A percentile compares a stretch with the other conserved stretches of the same genome.
phyloP scores from a whole-genome alignment of 2,329 filamentous ascomycete genomes.

The Penicillium sp. region DNA sequence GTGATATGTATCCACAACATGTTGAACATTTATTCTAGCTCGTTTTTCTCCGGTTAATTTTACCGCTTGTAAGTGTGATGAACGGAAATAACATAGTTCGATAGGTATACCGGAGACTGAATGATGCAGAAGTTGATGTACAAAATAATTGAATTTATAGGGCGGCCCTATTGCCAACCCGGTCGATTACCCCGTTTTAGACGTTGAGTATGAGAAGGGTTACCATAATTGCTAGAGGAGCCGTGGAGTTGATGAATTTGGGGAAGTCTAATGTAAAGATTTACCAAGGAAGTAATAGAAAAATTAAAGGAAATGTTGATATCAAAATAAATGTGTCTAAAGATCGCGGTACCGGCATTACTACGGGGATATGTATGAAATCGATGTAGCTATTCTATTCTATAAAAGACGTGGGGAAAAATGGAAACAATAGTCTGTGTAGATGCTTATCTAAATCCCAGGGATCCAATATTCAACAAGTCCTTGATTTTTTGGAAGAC shows the following conservation, averaged over 20 bases:
- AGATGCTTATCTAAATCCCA: not conserved
- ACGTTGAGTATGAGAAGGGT: constrained; percentile 39
- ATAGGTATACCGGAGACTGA: no score
- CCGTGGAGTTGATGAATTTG: not conserved
- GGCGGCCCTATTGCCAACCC: constrained; percentile 11
- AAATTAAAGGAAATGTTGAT: not conserved
- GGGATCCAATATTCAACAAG: not conserved
- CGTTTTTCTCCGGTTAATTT: not conserved
- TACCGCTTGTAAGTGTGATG: not conserved
- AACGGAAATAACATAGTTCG: not conserved
- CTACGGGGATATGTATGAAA: not conserved
- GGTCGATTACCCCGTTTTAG: constrained; percentile 31
- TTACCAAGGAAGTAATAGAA: not conserved
- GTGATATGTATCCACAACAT: not conserved
- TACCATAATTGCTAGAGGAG: not conserved
- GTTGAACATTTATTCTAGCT: not conserved
- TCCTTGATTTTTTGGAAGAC: not conserved
- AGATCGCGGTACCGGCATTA: not conserved
- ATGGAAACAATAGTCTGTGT: not conserved
- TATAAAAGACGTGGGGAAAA: not conserved
- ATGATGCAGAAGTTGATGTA: no score
- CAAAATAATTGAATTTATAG: no score
- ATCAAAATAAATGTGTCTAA: not conserved
- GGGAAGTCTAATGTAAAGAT: not conserved
- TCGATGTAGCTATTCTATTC: not conserved